Evolutionary conservation across 345 rosid genomes (phyloP).

Genomic region (Heritiera fomes): DNA sequence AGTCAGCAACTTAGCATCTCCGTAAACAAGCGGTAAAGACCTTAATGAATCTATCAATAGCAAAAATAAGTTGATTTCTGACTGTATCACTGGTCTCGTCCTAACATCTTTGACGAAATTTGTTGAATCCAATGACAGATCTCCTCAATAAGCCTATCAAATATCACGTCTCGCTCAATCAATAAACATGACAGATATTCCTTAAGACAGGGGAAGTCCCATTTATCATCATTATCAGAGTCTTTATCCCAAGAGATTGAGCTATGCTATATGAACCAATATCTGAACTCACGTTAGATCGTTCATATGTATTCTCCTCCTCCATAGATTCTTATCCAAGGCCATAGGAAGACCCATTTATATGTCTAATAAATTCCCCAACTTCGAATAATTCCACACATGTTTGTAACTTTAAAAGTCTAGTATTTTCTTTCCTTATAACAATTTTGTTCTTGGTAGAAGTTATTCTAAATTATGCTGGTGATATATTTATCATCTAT

Average conservation of each 20-base stretch:
- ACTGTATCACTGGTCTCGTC: background rate
- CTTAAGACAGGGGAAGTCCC: background rate
- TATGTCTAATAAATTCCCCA: background rate
- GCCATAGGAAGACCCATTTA: background rate
- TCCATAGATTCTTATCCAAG: too few species aligned
- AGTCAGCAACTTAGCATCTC: too few species aligned
- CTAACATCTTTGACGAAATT: background rate
- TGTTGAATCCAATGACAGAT: background rate
- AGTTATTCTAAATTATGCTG: background rate
- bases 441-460: background rate
- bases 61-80: too few species aligned
- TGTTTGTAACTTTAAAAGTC: background rate
- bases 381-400: background rate
- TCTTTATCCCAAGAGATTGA: too few species aligned
- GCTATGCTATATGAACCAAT: too few species aligned
- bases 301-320: too few species aligned
- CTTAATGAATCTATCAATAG: too few species aligned
- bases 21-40: too few species aligned
- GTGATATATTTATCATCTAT: background rate
- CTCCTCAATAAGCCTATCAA: conserved; percentile 2
- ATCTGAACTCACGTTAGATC: too few species aligned
- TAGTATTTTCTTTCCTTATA: background rate
- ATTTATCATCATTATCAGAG: too few species aligned
- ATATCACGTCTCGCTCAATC: background rate
- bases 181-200: background rate